Conservation (phyloP, 2,329 filamentous ascomycete species). For the Colletotrichum horii region DNA sequence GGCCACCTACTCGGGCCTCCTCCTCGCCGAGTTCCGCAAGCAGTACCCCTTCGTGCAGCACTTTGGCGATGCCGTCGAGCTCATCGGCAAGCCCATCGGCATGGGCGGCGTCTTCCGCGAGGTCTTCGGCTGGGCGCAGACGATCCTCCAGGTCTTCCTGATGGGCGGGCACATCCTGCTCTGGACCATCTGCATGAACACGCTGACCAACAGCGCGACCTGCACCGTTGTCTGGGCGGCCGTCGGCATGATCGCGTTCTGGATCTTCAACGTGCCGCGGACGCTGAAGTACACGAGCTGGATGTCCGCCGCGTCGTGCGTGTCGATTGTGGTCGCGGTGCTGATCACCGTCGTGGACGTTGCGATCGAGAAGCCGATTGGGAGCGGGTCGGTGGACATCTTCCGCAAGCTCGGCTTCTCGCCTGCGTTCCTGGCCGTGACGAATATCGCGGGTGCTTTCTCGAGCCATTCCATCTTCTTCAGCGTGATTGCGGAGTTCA, state of each 20-base stretch:
- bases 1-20: conserved; percentile 66
- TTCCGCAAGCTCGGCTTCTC: conserved; percentile 48
- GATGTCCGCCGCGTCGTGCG: conserved; percentile 67
- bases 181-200: conserved; percentile 72
- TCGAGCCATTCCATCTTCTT: conserved; percentile 71
- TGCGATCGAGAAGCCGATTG: conserved; percentile 51
- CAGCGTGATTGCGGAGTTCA: conserved; percentile 68
- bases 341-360: conserved; percentile 70
- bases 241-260: conserved; percentile 63
- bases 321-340: conserved; percentile 68
- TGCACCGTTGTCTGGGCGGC: conserved; percentile 70
- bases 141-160: conserved; percentile 70
- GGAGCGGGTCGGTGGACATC: conserved; percentile 34
- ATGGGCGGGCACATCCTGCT: conserved; percentile 72
- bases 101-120: conserved; percentile 61
- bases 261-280: conserved; percentile 63
- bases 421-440: conserved; percentile 59
- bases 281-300: conserved; percentile 68
- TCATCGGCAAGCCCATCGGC: conserved; percentile 51
- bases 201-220: conserved; percentile 60
- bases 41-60: conserved; percentile 71
- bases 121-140: conserved; percentile 63
- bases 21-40: conserved; percentile 71
- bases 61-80: conserved; percentile 69
- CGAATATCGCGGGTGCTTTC: conserved; percentile 72